Conservation (phyloP, 2,329 filamentous ascomycete genomes). For the Trichoderma harzianum region DNA sequence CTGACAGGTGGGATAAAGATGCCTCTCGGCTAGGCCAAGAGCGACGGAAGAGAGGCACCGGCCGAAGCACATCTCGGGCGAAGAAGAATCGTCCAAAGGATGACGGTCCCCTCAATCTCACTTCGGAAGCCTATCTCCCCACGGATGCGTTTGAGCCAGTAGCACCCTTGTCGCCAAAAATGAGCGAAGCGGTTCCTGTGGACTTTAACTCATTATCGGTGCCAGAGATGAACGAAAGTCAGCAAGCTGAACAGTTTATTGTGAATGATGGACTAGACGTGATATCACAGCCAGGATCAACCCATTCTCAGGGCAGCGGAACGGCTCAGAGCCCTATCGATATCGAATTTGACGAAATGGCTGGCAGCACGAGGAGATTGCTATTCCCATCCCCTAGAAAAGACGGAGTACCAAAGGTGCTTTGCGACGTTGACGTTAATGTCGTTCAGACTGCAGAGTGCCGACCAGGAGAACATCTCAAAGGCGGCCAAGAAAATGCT, state of each 20-base stretch:
- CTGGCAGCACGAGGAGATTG: constrained; percentile 61
- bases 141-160: constrained; percentile 51
- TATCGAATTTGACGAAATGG: constrained; percentile 42
- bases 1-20: constrained; percentile 75
- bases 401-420: constrained; percentile 57
- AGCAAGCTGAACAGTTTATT: not conserved
- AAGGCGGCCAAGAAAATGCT: constrained; percentile 45
- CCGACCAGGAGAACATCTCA: constrained; percentile 35
- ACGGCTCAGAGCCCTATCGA: constrained; percentile 57
- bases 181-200: constrained; percentile 15
- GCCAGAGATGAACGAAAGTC: not conserved
- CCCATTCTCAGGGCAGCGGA: constrained; percentile 54
- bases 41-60: constrained; percentile 47
- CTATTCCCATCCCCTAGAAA: constrained; percentile 76
- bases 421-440: constrained; percentile 57
- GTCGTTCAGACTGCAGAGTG: constrained; percentile 44
- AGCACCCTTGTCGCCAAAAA: constrained; percentile 38
- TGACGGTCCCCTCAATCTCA: constrained; percentile 42
- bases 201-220: not conserved
- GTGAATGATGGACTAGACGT: constrained; percentile 17
- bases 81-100: constrained; percentile 51
- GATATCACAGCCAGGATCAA: constrained; percentile 39
- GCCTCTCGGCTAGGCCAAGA: constrained; percentile 50
- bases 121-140: constrained; percentile 52
- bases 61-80: constrained; percentile 39